Evolutionary conservation across 2,329 filamentous ascomycete genomes (phyloP).

Genomic region (Xylaria sp.): DNA sequence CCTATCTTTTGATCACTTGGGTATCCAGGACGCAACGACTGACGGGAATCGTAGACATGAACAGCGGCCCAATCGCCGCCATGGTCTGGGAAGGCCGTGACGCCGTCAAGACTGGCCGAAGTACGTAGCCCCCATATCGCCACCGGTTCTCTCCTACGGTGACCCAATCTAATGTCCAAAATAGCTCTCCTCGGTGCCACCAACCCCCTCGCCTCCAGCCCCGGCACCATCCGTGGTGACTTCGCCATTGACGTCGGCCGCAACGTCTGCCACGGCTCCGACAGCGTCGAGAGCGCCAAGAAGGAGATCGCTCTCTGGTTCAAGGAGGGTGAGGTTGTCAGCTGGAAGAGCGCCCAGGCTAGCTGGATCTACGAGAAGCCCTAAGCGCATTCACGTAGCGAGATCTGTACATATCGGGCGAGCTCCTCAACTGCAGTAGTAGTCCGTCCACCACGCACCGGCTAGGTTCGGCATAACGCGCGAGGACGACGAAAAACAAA

Average conservation of each 20-base stretch:
- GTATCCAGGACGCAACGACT: neutral
- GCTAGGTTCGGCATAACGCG: slow-evolving; percentile 15
- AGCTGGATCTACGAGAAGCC: slow-evolving; percentile 98
- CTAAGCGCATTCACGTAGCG: slow-evolving; percentile 41
- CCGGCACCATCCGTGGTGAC: slow-evolving; percentile 97
- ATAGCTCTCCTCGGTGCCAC: slow-evolving; percentile 93
- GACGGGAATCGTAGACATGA: slow-evolving; percentile 74
- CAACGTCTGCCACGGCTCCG: slow-evolving; percentile 99
- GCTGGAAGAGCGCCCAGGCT: slow-evolving; percentile 82
- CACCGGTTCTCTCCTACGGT: neutral
- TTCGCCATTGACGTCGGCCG: slow-evolving; percentile 87
- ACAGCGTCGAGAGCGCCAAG: slow-evolving; percentile 97
- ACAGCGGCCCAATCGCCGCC: slow-evolving; percentile 93
- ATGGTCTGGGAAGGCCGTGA: slow-evolving; percentile 99
- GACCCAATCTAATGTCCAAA: slow-evolving; percentile 18
- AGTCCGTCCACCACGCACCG: neutral
- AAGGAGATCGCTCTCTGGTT: slow-evolving; percentile 99
- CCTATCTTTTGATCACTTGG: neutral
- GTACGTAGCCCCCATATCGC: slow-evolving; percentile 56
- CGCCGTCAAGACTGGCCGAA: slow-evolving; percentile 96
- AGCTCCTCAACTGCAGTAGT: neutral
- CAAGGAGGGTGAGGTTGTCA: slow-evolving; percentile 82
- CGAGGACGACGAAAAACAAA: slow-evolving; percentile 26
- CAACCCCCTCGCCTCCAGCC: slow-evolving; percentile 93
- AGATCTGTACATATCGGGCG: neutral